phyloP scores from a whole-genome alignment of 805 yeast species.

The Ogataea ramenticola region DNA sequence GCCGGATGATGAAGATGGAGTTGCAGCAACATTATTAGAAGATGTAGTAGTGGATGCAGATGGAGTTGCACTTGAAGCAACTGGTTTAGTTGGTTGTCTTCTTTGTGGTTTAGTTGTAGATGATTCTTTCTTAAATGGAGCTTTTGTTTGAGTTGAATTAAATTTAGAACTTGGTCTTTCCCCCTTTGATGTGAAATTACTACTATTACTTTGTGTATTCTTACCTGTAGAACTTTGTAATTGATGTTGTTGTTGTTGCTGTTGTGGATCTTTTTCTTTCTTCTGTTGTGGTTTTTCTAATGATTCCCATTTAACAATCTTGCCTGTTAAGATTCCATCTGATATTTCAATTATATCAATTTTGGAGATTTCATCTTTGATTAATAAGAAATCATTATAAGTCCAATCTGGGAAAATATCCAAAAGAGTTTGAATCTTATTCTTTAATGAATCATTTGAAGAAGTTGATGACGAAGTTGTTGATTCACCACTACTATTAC shows the following conservation, averaged over 20 bases:
- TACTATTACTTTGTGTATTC: no score
- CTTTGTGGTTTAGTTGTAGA: constrained; percentile 2
- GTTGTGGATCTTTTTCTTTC: constrained; percentile 48
- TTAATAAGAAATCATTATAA: constrained; percentile 68
- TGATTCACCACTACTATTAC: no score
- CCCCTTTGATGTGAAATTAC: not conserved
- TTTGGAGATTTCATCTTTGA: constrained; percentile 60
- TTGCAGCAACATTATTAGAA: constrained; percentile 1
- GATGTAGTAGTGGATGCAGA: constrained; percentile 3
- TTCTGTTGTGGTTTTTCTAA: constrained; percentile 47
- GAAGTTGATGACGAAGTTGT: not conserved
- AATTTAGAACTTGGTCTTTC: not conserved
- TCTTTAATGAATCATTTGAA: constrained; percentile 11
- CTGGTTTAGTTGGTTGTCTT: constrained; percentile 1
- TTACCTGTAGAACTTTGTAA: no score
- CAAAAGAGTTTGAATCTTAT: constrained; percentile 46
- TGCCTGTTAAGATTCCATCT: constrained; percentile 84
- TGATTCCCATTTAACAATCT: constrained; percentile 84
- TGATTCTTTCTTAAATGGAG: not conserved
- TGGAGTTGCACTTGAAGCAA: constrained; percentile 4
- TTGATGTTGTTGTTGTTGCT: constrained; percentile 2
- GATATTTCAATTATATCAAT: constrained; percentile 73
- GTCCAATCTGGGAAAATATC: constrained; percentile 97
- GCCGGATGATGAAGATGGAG: not conserved
- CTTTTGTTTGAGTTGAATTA: not conserved